Conservation (phyloP, 2,329 filamentous ascomycete species). For the Didymosphaeria variabile region DNA sequence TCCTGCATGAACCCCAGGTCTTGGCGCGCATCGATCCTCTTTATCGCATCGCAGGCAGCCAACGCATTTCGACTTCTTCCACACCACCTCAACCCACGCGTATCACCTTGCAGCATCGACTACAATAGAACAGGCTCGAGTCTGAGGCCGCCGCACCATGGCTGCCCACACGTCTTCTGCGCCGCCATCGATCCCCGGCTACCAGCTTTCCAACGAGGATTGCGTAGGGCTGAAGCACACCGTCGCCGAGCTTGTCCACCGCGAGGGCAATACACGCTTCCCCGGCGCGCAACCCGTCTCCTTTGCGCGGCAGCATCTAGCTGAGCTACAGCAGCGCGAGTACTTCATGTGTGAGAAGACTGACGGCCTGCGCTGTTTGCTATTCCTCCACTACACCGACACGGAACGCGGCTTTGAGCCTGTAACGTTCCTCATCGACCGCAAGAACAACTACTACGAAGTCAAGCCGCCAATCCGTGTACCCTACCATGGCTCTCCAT, state of each 20-base stretch:
- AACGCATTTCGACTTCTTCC: conserved; percentile 4
- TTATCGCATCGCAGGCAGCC: background rate
- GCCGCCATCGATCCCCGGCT: conserved; percentile 49
- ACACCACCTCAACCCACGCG: background rate
- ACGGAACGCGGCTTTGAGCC: conserved; percentile 52
- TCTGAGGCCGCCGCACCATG: conserved; percentile 2
- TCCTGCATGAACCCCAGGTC: conserved; percentile 14
- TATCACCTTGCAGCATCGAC: background rate
- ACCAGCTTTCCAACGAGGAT: conserved; percentile 30
- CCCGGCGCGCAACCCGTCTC: conserved; percentile 95
- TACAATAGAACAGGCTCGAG: background rate
- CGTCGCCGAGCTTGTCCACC: conserved; percentile 78
- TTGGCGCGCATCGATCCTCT: conserved; percentile 8
- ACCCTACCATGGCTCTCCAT: conserved; percentile 70
- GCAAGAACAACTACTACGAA: conserved; percentile 96
- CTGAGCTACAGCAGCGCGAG: conserved; percentile 82
- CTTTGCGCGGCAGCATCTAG: conserved; percentile 81
- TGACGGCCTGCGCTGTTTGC: conserved; percentile 92
- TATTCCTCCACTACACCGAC: conserved; percentile 81
- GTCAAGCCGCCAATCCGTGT: conserved; percentile 80
- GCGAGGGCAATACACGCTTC: conserved; percentile 70
- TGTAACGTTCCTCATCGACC: conserved; percentile 91
- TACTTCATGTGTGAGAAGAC: conserved; percentile 99
- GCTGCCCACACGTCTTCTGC: conserved; percentile 19
- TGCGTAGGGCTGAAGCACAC: conserved; percentile 69